Conservation (phyloP, 108 stramenopile species). For the Fragilariopsis cylindrus region DNA sequence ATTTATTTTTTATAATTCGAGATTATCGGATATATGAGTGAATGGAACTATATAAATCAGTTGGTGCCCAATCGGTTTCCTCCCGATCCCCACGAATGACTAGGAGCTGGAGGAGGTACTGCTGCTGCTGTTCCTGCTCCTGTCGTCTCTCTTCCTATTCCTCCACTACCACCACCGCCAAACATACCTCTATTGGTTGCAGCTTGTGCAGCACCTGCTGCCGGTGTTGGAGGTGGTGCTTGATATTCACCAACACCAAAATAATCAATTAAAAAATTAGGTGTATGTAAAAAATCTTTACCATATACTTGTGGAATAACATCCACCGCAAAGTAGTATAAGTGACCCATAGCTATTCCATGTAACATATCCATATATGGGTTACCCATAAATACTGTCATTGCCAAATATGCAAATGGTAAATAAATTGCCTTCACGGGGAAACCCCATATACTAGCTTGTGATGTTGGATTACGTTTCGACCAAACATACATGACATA, state of each 20-base stretch:
- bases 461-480: constrained; percentile 75
- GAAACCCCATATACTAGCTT: constrained; percentile 87
- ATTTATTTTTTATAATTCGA: neutral
- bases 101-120: neutral
- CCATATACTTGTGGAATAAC: constrained; percentile 85
- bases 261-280: constrained; percentile 79
- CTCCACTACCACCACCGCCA: constrained; percentile 40
- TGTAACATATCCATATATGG: constrained; percentile 62
- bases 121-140: constrained; percentile 10
- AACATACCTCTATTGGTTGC: constrained; percentile 24
- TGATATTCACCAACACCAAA: constrained; percentile 81
- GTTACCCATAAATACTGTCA: constrained; percentile 77
- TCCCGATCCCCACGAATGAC: constrained; percentile 13
- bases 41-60: neutral
- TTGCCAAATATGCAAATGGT: constrained; percentile 80
- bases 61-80: constrained; percentile 29
- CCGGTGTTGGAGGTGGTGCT: constrained; percentile 22
- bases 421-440: constrained; percentile 78
- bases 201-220: constrained; percentile 31
- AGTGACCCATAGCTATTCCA: constrained; percentile 79
- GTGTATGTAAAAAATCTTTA: constrained; percentile 79
- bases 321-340: constrained; percentile 89
- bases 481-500: constrained; percentile 87
- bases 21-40: neutral
- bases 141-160: neutral